Conservation (phyloP, 768 basidiomycete genomes). For the Termitomyces sp. region DNA sequence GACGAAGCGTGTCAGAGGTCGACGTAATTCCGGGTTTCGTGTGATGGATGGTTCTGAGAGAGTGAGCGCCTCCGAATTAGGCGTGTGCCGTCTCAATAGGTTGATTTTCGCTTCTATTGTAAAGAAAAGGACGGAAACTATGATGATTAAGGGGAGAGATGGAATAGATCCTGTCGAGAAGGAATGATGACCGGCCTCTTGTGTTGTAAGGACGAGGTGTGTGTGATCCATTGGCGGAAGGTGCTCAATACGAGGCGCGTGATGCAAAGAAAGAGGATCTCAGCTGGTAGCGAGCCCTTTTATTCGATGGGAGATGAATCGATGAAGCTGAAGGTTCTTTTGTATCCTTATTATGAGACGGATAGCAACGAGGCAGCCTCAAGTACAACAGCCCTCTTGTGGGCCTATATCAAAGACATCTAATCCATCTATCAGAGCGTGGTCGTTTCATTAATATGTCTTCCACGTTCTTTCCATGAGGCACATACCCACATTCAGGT, state of each 20-base stretch:
- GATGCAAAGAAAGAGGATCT: neutral
- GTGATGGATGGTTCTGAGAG: neutral
- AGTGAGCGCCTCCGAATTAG: conserved; percentile 16
- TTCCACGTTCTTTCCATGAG: conserved; percentile 20
- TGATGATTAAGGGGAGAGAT: conserved; percentile 27
- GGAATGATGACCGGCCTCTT: conserved; percentile 5
- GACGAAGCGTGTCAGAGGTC: conserved; percentile 15
- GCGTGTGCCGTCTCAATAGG: conserved; percentile 13
- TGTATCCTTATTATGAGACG: conserved; percentile 11
- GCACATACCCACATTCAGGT: conserved; percentile 1
- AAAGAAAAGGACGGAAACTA: conserved; percentile 29
- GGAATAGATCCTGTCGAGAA: conserved; percentile 16
- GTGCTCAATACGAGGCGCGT: neutral
- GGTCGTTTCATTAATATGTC: conserved; percentile 7
- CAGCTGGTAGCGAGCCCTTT: neutral
- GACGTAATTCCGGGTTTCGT: neutral
- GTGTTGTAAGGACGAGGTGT: conserved; percentile 13
- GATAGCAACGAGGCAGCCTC: conserved; percentile 16
- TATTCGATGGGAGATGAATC: neutral
- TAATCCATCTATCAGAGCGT: conserved; percentile 5
- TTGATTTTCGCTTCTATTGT: conserved; percentile 28
- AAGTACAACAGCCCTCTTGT: conserved; percentile 6
- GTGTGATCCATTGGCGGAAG: conserved; percentile 9
- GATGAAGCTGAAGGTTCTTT: conserved; percentile 3
- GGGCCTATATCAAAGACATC: conserved; percentile 6